Base-by-base conservation (phyloP, 352 stramenopile genomes). In the Globisporangium solare region DNA sequence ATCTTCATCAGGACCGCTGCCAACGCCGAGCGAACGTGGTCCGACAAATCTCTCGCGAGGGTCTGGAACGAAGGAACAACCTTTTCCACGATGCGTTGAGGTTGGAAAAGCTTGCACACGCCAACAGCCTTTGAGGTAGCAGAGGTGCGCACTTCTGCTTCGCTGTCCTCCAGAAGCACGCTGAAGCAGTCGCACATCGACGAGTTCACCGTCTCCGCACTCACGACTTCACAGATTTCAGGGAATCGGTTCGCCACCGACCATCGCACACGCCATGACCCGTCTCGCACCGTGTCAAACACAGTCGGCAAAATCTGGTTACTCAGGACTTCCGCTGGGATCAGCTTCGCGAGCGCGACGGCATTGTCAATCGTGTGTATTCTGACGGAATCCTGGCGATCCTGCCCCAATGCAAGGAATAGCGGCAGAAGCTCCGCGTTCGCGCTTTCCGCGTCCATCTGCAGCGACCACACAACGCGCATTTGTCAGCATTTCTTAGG, bases 261-360 rank as follows among this genome's bases (percentile, higher is more conserved):
- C 95, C 96, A 99, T 39, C 97, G 85, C 35, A 99, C 97, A 54
- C 97, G 89, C 97, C 97, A 99, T 27, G 96, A 98, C n/a, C 90
- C 92, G 74, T 99, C 97, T 40, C 89, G 80, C 20, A 96, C 97
- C 0, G 86, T 96, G 32, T 94, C 84, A 24, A 98, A 87, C 43
- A 98, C 86, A 0, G 94, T 81, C 12, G 94, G 89, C 7, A 98
- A 63, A 12, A 99, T 74, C 43, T 94, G 74, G 7, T 86, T 71
- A 5, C 85, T 73, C 39, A 98, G 68, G 11, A 80, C 61, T 22
- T 91, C 76, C 43, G 80, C 56, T 4, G 73, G 61, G 21, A 96
- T 77, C 47, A 99, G 75, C 24, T 74, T 78, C 5, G 96, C 96
- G 55, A 99, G 89, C 1, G 82, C 85, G 15, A 98, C 88, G 61